A percentile compares a stretch with the other conserved stretches of the same genome.
Conservation (phyloP, 2,329 filamentous ascomycete genomes). For the Myotisia sp. region DNA sequence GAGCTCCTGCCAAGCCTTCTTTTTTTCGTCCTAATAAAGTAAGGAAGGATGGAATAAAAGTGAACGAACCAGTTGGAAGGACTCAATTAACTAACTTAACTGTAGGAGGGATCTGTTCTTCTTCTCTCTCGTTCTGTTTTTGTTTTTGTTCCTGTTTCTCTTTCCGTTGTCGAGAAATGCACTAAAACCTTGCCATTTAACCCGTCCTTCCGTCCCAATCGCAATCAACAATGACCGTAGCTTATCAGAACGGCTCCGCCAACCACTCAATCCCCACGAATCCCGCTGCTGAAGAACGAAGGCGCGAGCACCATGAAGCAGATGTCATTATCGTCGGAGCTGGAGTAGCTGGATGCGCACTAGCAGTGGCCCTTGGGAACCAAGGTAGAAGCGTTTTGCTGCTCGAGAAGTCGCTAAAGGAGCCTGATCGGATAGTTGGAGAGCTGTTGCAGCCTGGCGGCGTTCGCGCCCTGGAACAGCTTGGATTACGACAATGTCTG, state of each 20-base stretch:
- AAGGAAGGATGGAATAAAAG: too few relatives aligned
- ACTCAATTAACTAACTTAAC: too few relatives aligned
- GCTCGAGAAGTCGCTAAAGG: constrained; percentile 74
- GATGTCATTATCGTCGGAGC: constrained; percentile 89
- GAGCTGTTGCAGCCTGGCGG: constrained; percentile 91
- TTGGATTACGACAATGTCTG: constrained; percentile 69
- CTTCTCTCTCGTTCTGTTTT: too few relatives aligned
- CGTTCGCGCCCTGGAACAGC: constrained; percentile 59
- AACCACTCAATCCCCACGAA: constrained; percentile 5
- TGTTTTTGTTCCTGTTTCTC: too few relatives aligned
- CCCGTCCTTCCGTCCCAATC: too few relatives aligned
- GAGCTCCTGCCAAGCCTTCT: too few relatives aligned
- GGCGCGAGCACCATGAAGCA: constrained; percentile 44
- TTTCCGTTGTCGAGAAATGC: too few relatives aligned
- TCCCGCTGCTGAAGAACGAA: constrained; percentile 29
- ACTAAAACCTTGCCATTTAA: too few relatives aligned
- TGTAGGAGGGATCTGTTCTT: too few relatives aligned
- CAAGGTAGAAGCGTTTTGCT: constrained; percentile 85
- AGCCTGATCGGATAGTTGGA: constrained; percentile 91
- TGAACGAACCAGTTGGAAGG: too few relatives aligned
- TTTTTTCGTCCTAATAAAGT: too few relatives aligned
- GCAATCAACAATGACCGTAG: background rate
- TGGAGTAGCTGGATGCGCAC: constrained; percentile 75
- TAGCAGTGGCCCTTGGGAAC: constrained; percentile 68
- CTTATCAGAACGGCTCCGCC: constrained; percentile 39